A percentile compares a stretch with the other conserved stretches of the same genome.
These are phyloP conservation scores for Cladophialophora exuberans DNA, from an alignment of 2,329 filamentous ascomycete genomes.

Conservation along the genomic window DNA sequence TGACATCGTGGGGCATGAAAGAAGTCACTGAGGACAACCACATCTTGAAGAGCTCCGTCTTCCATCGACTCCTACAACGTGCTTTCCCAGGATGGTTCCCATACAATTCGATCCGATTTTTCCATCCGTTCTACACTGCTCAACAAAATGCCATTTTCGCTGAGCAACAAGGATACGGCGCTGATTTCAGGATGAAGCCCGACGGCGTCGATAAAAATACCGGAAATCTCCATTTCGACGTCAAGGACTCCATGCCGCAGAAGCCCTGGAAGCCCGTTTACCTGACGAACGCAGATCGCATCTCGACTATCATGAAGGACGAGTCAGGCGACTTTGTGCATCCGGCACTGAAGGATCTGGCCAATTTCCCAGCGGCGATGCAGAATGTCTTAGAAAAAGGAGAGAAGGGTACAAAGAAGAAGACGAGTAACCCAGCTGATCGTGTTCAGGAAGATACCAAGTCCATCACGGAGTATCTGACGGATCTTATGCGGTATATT, in stretches of 20 bases:
- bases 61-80: not conserved
- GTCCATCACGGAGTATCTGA: not conserved
- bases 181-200: not conserved
- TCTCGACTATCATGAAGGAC: not conserved
- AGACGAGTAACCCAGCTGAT: not conserved
- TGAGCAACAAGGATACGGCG: not conserved
- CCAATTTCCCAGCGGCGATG: not conserved
- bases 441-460: not conserved
- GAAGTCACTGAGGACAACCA: not conserved
- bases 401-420: not conserved
- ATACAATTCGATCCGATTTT: not conserved
- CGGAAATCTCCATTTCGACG: not conserved
- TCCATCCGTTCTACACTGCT: not conserved
- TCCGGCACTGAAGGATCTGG: not conserved
- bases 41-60: conserved; percentile 1
- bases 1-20: not conserved
- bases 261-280: not conserved
- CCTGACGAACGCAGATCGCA: not conserved
- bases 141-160: not conserved
- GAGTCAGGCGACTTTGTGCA: not conserved
- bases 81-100: not conserved
- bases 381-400: not conserved
- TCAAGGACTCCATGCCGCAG: not conserved
- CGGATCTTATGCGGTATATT: not conserved
- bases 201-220: not conserved